These are phyloP conservation scores for Madurella fahalii DNA, from an alignment of 2,329 filamentous ascomycete species.

Conservation along the genomic window DNA sequence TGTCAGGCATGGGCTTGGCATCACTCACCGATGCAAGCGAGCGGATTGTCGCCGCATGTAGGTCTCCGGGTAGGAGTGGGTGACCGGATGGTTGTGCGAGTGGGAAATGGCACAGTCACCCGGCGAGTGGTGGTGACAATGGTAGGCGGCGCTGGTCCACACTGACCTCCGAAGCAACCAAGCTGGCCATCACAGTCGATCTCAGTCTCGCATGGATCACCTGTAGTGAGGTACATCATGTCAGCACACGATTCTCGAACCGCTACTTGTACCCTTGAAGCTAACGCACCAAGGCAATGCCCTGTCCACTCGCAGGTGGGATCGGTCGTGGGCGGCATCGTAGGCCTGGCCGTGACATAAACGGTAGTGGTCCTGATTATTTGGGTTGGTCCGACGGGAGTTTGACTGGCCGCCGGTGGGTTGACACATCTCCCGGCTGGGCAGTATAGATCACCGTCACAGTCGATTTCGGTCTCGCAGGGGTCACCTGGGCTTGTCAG, in stretches of 20 bases:
- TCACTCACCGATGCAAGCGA: conserved; percentile 17
- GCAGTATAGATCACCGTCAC: conserved; percentile 19
- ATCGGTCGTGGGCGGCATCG: not conserved
- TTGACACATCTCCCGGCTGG: conserved; percentile 12
- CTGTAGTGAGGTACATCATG: not conserved
- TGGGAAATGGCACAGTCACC: not conserved
- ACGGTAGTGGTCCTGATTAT: conserved; percentile 12
- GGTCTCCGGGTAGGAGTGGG: conserved; percentile 1
- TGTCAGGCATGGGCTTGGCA: not conserved
- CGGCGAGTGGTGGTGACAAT: conserved; percentile 9
- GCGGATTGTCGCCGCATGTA: conserved; percentile 6
- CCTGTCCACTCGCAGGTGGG: conserved; percentile 15
- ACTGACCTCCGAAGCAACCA: conserved; percentile 8
- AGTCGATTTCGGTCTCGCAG: conserved; percentile 20
- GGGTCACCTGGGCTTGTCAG: conserved; percentile 10
- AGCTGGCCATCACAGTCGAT: conserved; percentile 20
- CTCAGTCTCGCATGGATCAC: conserved; percentile 17
- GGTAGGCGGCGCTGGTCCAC: not conserved
- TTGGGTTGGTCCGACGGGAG: not conserved
- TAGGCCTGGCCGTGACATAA: conserved; percentile 11
- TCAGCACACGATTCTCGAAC: not conserved
- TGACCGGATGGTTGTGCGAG: conserved; percentile 1
- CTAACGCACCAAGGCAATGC: conserved; percentile 16
- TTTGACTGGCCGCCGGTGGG: not conserved
- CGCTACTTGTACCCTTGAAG: not conserved